These are phyloP conservation scores for Penicillium chermesinum DNA, from an alignment of 495 filamentous ascomycete genomes.

Conservation along the genomic window DNA sequence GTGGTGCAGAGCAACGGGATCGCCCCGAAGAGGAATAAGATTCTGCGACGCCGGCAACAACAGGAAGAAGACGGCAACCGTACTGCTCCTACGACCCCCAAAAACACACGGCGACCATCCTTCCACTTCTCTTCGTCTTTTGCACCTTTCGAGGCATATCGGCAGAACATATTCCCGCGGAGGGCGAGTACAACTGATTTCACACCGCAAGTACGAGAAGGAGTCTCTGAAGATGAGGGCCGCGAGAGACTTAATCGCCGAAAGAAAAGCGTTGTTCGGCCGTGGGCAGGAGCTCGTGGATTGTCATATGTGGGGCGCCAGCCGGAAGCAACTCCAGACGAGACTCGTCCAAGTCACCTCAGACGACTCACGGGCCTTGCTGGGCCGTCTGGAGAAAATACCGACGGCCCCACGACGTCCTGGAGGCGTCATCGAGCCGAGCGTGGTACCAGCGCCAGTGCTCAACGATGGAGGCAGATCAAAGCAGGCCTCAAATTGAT, in stretches of 20 bases:
- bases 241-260: slow-evolving; percentile 64
- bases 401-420: slow-evolving; percentile 43
- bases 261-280: slow-evolving; percentile 34
- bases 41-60: slow-evolving; percentile 43
- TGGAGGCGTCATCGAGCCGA: slow-evolving; percentile 53
- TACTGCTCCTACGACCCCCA: slow-evolving; percentile 61
- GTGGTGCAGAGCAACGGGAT: slow-evolving; percentile 38
- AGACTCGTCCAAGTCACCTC: slow-evolving; percentile 64
- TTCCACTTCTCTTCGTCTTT: slow-evolving; percentile 46
- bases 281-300: slow-evolving; percentile 53
- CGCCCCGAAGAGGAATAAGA: slow-evolving; percentile 47
- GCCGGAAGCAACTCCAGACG: slow-evolving; percentile 39
- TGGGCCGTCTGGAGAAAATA: slow-evolving; percentile 46
- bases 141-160: slow-evolving; percentile 41
- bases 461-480: slow-evolving; percentile 79
- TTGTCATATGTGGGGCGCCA: slow-evolving; percentile 48
- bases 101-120: slow-evolving; percentile 37
- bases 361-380: slow-evolving; percentile 71
- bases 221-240: slow-evolving; percentile 85
- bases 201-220: slow-evolving; percentile 58
- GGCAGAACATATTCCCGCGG: slow-evolving; percentile 54
- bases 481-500: slow-evolving; percentile 81
- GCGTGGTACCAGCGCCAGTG: slow-evolving; percentile 69
- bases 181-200: slow-evolving; percentile 66
- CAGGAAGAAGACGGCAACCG: slow-evolving; percentile 48